These are phyloP conservation scores for Lepidium aucheri DNA, from an alignment of 345 rosid species.

Conservation along the genomic window DNA sequence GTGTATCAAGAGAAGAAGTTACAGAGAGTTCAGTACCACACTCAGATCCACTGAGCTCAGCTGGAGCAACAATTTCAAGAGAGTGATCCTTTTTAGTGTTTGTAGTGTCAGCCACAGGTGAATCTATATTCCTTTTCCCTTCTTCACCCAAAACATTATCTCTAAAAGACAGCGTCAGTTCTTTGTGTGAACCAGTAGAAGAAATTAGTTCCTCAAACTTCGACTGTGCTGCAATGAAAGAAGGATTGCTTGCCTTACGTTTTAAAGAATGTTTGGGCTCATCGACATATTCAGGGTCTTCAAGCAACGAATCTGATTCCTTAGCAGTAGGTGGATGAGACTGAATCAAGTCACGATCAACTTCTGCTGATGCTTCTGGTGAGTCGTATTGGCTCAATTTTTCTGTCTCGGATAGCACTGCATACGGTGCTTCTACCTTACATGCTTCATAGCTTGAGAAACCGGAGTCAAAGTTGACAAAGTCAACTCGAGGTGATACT, in stretches of 20 bases:
- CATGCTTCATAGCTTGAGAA: conserved; percentile 28
- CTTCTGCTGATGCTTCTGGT: conserved; percentile 33
- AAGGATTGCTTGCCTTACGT: conserved; percentile 56
- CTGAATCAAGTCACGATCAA: conserved; percentile 26
- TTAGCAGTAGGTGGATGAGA: conserved; percentile 27
- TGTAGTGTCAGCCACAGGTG: conserved; percentile 23
- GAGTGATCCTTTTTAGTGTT: conserved; percentile 22
- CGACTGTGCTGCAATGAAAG: conserved; percentile 64
- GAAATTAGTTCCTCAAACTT: conserved; percentile 70
- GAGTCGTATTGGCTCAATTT: conserved; percentile 27
- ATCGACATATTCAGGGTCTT: conserved; percentile 33
- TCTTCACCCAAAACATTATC: conserved; percentile 35
- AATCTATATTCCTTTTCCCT: conserved; percentile 28
- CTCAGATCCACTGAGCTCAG: conserved; percentile 58
- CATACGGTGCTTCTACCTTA: conserved; percentile 15
- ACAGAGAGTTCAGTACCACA: conserved; percentile 90
- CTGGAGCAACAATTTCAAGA: conserved; percentile 34
- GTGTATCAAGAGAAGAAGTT: conserved; percentile 83
- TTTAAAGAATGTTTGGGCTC: conserved; percentile 56
- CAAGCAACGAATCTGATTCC: conserved; percentile 21
- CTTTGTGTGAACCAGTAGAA: conserved; percentile 34
- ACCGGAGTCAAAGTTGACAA: conserved; percentile 28
- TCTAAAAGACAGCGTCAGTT: conserved; percentile 30
- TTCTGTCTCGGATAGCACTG: conserved; percentile 34
- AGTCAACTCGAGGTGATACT: conserved; percentile 29